These are phyloP conservation scores for Mucor plumbeus DNA, from an alignment of 371 early-diverging fungal species.

Conservation along the genomic window DNA sequence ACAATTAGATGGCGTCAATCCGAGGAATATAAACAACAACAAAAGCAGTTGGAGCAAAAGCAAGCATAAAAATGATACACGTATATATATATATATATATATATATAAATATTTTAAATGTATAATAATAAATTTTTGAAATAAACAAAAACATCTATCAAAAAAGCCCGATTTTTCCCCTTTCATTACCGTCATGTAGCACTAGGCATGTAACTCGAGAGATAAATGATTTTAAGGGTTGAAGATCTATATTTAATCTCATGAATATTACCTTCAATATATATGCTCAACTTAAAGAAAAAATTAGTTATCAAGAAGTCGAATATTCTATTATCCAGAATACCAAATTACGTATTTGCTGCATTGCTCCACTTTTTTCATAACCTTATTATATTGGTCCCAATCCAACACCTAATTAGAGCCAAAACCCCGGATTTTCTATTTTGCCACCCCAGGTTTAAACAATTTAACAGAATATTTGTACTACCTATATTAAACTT, in stretches of 20 bases:
- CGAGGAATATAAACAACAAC: slow-evolving; percentile 34
- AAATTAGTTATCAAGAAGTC: background rate
- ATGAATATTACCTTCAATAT: background rate
- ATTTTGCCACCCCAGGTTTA: slow-evolving; percentile 1
- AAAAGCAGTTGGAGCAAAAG: slow-evolving; percentile 15
- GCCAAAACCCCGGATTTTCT: slow-evolving; percentile 4
- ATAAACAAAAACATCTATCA: background rate
- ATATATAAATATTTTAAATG: background rate
- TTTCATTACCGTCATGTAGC: slow-evolving; percentile 8
- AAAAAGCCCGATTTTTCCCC: slow-evolving; percentile 16
- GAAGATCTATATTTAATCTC: background rate
- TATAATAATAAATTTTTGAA: background rate
- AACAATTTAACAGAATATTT: background rate
- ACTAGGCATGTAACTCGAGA: background rate
- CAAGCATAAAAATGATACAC: slow-evolving; percentile 7
- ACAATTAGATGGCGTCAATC: slow-evolving; percentile 21
- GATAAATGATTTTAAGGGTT: background rate
- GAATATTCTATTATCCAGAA: background rate
- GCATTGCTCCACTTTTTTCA: background rate
- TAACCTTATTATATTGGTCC: background rate
- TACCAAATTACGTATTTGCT: background rate
- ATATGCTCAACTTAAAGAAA: background rate
- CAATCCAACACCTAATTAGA: background rate
- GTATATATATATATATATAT: background rate
- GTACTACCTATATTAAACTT: background rate